These are phyloP conservation scores for Metarhizium anisopliae DNA, from an alignment of 2,329 filamentous ascomycete species.

Conservation along the genomic window DNA sequence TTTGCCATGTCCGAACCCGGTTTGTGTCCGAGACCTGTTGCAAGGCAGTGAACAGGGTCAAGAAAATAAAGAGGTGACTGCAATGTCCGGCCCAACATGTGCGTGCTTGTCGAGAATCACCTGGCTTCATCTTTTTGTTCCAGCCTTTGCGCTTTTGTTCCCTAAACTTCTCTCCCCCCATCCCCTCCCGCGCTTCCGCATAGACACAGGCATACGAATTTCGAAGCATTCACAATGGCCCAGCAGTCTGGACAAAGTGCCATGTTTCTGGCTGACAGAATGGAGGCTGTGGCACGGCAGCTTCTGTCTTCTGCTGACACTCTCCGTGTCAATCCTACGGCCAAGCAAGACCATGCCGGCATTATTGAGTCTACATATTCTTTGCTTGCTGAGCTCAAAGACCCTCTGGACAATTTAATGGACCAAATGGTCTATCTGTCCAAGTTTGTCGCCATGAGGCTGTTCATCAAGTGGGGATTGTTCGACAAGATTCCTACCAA, in stretches of 20 bases:
- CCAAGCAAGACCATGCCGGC: background rate
- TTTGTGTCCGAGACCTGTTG: too few species aligned
- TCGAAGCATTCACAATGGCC: background rate
- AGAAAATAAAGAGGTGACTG: too few species aligned
- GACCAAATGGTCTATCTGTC: slow-evolving; percentile 7
- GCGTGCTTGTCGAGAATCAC: too few species aligned
- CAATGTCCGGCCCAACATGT: too few species aligned
- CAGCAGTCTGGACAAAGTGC: background rate
- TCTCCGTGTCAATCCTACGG: background rate
- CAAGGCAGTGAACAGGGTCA: too few species aligned
- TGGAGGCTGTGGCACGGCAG: background rate
- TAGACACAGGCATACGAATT: background rate
- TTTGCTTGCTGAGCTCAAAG: background rate
- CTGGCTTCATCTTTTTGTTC: background rate
- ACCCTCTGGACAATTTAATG: slow-evolving; percentile 1
- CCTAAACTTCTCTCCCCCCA: background rate
- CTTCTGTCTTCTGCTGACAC: background rate
- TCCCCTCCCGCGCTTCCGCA: background rate
- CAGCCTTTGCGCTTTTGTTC: too few species aligned
- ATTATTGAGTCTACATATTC: slow-evolving; percentile 2
- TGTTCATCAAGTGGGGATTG: slow-evolving; percentile 22
- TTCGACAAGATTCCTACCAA: slow-evolving; percentile 22
- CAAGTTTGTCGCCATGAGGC: slow-evolving; percentile 9
- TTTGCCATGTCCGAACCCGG: too few species aligned
- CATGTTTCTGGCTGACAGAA: background rate